These are phyloP conservation scores for Paracorniculantispora psalliotae DNA, from an alignment of 2,329 filamentous ascomycete genomes.

Conservation along the genomic window DNA sequence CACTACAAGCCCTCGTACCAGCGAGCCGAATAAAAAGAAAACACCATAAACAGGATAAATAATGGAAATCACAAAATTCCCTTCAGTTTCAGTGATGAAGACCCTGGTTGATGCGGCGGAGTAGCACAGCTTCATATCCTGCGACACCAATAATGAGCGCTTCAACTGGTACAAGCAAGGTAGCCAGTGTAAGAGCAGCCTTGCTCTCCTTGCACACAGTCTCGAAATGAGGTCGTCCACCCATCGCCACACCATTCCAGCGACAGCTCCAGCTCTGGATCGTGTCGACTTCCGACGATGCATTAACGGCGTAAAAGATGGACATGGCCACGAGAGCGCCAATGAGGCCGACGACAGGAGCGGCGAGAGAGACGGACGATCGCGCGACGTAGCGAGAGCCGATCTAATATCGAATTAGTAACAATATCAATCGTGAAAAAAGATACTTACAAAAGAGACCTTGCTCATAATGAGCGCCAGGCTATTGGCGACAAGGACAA, in stretches of 20 bases:
- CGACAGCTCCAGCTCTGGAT: constrained; percentile 60
- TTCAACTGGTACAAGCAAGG: constrained; percentile 55
- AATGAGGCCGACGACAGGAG: constrained; percentile 27
- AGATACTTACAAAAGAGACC: constrained; percentile 42
- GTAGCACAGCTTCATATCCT: constrained; percentile 38
- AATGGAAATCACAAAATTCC: neutral
- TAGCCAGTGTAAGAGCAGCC: constrained; percentile 48
- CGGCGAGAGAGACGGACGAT: constrained; percentile 21
- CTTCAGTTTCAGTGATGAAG: neutral
- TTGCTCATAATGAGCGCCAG: constrained; percentile 46
- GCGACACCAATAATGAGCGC: constrained; percentile 42
- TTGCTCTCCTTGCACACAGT: constrained; percentile 53
- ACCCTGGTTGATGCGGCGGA: constrained; percentile 28
- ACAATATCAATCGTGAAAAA: neutral
- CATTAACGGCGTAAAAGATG: constrained; percentile 54
- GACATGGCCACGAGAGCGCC: constrained; percentile 47
- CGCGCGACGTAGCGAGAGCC: constrained; percentile 12
- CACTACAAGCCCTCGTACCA: neutral
- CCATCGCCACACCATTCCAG: constrained; percentile 52
- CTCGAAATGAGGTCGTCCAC: constrained; percentile 47
- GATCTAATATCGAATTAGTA: constrained; percentile 16
- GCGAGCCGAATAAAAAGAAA: neutral
- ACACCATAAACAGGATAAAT: neutral
- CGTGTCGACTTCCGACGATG: constrained; percentile 47
- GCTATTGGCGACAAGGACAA: constrained; percentile 45